Percentiles rank a stretch among this genome's conserved stretches.
Conservation (phyloP, 371 early-diverging fungal genomes). For the Blastocladiella emersonii region DNA sequence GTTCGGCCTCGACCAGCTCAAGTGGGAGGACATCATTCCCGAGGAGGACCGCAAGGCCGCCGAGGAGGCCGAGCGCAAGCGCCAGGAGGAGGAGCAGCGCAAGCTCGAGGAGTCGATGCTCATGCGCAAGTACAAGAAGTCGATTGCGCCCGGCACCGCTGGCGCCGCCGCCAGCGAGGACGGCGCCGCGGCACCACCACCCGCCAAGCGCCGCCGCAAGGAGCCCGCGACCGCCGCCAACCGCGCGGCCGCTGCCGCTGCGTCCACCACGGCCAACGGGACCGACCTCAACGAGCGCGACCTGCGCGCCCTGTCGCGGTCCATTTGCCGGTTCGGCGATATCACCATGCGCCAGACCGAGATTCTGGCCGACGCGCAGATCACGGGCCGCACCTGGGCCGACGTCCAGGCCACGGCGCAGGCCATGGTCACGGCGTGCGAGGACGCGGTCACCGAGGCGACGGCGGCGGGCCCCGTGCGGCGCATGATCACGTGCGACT, state of each 20-base stretch:
- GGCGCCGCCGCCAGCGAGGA: conserved; percentile 34
- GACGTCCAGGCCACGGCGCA: conserved; percentile 37
- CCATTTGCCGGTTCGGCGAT: conserved; percentile 67
- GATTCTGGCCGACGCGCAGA: conserved; percentile 61
- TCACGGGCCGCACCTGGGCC: conserved; percentile 50
- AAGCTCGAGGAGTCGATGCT: conserved; percentile 13
- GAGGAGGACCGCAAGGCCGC: conserved; percentile 54
- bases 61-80: conserved; percentile 42
- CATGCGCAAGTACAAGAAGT: conserved; percentile 12
- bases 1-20: conserved; percentile 61
- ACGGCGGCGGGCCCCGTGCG: neutral
- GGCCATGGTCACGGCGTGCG: conserved; percentile 56
- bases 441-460: conserved; percentile 32
- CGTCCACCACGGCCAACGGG: conserved; percentile 7
- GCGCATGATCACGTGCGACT: conserved; percentile 23
- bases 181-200: conserved; percentile 19
- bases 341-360: conserved; percentile 58
- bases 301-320: conserved; percentile 58
- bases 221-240: too few species aligned
- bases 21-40: conserved; percentile 95
- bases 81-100: conserved; percentile 20
- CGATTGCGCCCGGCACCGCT: too few species aligned
- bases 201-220: conserved; percentile 14
- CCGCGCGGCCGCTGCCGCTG: conserved; percentile 5
- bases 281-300: conserved; percentile 58